phyloP scores from a whole-genome alignment of 768 basidiomycete species.

The Mycena belliarum region DNA sequence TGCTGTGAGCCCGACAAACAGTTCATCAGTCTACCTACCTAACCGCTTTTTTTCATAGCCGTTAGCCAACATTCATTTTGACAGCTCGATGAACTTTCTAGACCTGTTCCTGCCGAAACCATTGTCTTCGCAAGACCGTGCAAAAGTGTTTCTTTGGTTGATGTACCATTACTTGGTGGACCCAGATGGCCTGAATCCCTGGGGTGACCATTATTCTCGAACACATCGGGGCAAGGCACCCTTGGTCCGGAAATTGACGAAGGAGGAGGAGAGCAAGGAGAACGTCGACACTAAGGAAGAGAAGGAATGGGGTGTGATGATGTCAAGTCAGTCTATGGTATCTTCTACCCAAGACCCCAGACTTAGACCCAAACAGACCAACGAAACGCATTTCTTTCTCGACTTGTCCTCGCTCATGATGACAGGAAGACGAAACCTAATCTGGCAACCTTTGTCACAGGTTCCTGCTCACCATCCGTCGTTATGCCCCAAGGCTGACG shows the following conservation, averaged over 20 bases:
- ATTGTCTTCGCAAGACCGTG: conserved; percentile 72
- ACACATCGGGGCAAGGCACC: conserved; percentile 65
- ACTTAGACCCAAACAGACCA: conserved; percentile 26
- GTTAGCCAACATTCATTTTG: conserved; percentile 69
- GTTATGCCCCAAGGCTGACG: conserved; percentile 14
- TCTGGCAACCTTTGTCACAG: conserved; percentile 48
- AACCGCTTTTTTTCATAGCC: conserved; percentile 40
- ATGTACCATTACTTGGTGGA: conserved; percentile 81
- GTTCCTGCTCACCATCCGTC: conserved; percentile 29
- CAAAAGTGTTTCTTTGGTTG: conserved; percentile 80
- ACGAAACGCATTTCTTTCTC: conserved; percentile 70
- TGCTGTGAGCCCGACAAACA: conserved; percentile 53
- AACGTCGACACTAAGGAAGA: conserved; percentile 82
- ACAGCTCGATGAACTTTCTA: conserved; percentile 70
- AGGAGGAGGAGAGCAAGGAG: conserved; percentile 58
- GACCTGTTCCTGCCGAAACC: conserved; percentile 83
- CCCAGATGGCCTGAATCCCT: conserved; percentile 66
- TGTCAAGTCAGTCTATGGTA: conserved; percentile 47
- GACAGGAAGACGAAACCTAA: conserved; percentile 50
- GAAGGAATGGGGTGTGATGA: conserved; percentile 72
- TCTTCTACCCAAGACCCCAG: neutral
- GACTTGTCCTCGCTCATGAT: conserved; percentile 59
- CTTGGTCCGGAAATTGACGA: conserved; percentile 52
- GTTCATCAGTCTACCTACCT: conserved; percentile 1
- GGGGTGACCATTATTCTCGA: conserved; percentile 65